These are phyloP conservation scores for Aspergillus carbonarius DNA, from an alignment of 2,329 filamentous ascomycete species.

Conservation along the genomic window DNA sequence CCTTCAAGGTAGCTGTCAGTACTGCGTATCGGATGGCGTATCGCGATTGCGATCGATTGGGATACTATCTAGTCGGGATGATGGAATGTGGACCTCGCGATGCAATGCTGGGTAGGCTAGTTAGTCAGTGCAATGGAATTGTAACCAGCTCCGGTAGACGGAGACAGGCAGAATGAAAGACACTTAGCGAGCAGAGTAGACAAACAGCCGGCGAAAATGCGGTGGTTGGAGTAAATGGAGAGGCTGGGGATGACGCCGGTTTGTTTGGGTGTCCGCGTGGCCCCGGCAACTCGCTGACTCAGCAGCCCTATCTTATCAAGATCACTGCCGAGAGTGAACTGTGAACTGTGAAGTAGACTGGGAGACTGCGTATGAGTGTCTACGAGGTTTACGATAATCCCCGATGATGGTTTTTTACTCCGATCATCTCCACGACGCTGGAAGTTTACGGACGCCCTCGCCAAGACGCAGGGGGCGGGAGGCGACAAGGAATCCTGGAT, in stretches of 20 bases:
- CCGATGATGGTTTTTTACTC: background rate
- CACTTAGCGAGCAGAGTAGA: slow-evolving; percentile 3
- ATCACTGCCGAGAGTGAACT: background rate
- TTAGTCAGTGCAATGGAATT: background rate
- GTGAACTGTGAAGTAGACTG: background rate
- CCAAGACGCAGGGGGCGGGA: background rate
- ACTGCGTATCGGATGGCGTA: background rate
- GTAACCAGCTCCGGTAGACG: background rate
- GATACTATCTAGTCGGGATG: slow-evolving; percentile 1
- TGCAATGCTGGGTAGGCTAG: background rate
- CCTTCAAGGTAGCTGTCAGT: background rate
- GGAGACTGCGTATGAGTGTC: background rate
- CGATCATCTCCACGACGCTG: background rate
- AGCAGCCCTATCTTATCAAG: slow-evolving; percentile 19
- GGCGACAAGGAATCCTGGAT: background rate
- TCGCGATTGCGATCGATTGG: background rate
- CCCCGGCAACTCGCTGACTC: slow-evolving; percentile 32
- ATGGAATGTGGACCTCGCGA: background rate
- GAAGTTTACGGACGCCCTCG: background rate
- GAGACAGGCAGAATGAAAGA: background rate
- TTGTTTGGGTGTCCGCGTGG: slow-evolving; percentile 27
- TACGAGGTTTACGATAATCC: background rate
- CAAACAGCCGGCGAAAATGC: slow-evolving; percentile 27
- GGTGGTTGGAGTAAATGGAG: slow-evolving; percentile 37
- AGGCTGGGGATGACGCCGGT: slow-evolving; percentile 36